These are phyloP conservation scores for Globisporangium radiosum DNA, from an alignment of 352 stramenopile genomes.

Conservation along the genomic window DNA sequence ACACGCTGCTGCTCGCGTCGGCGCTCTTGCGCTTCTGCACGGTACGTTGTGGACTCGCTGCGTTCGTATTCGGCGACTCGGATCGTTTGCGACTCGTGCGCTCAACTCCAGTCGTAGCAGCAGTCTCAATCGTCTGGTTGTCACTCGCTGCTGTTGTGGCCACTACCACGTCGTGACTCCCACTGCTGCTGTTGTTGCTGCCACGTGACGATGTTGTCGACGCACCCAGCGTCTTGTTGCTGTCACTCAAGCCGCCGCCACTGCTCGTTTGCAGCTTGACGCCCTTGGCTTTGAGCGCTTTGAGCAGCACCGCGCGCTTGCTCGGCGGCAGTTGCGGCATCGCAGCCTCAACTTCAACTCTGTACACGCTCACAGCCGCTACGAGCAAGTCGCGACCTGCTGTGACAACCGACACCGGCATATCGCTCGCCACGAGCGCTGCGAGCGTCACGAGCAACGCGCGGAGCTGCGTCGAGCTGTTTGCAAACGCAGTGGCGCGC, in stretches of 20 bases:
- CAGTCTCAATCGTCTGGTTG: slow-evolving; percentile 1
- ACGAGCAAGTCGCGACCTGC: slow-evolving; percentile 50
- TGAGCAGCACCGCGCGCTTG: slow-evolving; percentile 43
- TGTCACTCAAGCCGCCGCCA: background rate
- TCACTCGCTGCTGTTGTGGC: background rate
- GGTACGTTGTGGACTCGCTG: slow-evolving; percentile 24
- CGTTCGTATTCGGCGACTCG: slow-evolving; percentile 40
- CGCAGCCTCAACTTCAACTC: slow-evolving; percentile 40
- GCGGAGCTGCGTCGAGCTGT: no score
- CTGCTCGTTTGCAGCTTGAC: slow-evolving; percentile 34
- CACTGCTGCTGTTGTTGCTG: slow-evolving; percentile 16
- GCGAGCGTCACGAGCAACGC: slow-evolving; percentile 61
- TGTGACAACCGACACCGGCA: slow-evolving; percentile 45
- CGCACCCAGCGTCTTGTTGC: background rate
- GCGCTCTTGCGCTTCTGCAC: slow-evolving; percentile 45
- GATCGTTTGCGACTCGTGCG: slow-evolving; percentile 36
- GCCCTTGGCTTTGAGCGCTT: slow-evolving; percentile 48
- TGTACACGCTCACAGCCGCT: slow-evolving; percentile 32
- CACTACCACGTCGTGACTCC: background rate
- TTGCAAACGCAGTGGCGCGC: slow-evolving; percentile 54
- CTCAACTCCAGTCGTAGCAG: slow-evolving; percentile 8
- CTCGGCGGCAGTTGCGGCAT: slow-evolving; percentile 49
- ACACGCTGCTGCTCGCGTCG: slow-evolving; percentile 1
- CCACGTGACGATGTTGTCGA: slow-evolving; percentile 12
- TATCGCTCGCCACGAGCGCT: slow-evolving; percentile 55